Conservation (phyloP, 257 asterid species). For the Thymus mandschuricus region DNA sequence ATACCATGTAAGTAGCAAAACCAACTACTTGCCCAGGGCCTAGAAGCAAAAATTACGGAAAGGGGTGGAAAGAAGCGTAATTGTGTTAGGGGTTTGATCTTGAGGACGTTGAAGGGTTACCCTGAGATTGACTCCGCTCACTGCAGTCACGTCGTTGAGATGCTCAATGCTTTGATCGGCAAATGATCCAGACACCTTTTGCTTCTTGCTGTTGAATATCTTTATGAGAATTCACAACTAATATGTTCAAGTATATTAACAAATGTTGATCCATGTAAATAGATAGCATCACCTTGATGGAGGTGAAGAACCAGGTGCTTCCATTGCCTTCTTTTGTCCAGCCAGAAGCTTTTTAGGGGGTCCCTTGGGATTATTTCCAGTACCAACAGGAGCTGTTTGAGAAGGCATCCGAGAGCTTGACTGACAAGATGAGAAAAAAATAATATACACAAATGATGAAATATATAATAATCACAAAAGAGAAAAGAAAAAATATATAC, state of each 20-base stretch:
- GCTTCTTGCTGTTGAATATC: conserved; percentile 74
- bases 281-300: conserved; percentile 68
- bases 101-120: conserved; percentile 48
- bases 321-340: conserved; percentile 90
- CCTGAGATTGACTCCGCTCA: conserved; percentile 95
- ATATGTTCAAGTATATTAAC: conserved; percentile 21
- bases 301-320: conserved; percentile 82
- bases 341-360: conserved; percentile 59
- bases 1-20: conserved; percentile 16
- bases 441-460: neutral
- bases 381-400: conserved; percentile 47
- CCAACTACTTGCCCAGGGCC: conserved; percentile 15
- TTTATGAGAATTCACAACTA: conserved; percentile 20
- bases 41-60: neutral
- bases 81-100: conserved; percentile 8
- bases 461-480: neutral
- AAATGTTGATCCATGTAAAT: conserved; percentile 16
- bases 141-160: conserved; percentile 97
- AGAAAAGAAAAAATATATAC: neutral
- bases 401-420: conserved; percentile 58
- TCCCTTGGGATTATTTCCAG: conserved; percentile 60
- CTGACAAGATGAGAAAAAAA: conserved; percentile 44
- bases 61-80: conserved; percentile 14
- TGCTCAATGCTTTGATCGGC: conserved; percentile 97
- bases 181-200: conserved; percentile 79